Evolutionary conservation across 2,329 filamentous ascomycete genomes (phyloP).

Genomic region (Mollisiaceae sp.): DNA sequence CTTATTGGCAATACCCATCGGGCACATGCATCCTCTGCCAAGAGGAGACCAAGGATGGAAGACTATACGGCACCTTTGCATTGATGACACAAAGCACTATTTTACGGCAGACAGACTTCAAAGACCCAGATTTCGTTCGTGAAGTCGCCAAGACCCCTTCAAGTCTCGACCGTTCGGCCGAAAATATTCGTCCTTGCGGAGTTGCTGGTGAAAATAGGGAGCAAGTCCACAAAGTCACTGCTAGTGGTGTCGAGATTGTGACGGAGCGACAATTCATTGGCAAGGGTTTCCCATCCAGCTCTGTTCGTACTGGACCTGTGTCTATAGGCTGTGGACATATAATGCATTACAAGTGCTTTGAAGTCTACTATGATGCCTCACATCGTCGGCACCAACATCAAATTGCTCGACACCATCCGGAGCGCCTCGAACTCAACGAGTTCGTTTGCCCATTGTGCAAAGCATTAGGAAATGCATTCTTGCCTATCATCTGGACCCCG

Average conservation of each 20-base stretch:
- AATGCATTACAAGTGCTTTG: conserved; percentile 97
- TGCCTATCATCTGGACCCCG: conserved; percentile 94
- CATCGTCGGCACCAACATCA: conserved; percentile 85
- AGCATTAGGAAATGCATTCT: conserved; percentile 90
- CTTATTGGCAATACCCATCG: conserved; percentile 86
- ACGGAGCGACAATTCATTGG: conserved; percentile 83
- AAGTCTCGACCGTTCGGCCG: conserved; percentile 84
- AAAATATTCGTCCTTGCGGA: conserved; percentile 84
- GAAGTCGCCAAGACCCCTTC: conserved; percentile 80
- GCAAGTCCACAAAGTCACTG: conserved; percentile 75
- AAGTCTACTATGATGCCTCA: conserved; percentile 86
- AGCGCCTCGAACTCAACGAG: conserved; percentile 77
- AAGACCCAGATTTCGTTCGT: conserved; percentile 80
- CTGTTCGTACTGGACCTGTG: conserved; percentile 75
- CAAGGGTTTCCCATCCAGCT: conserved; percentile 79
- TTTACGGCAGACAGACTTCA: conserved; percentile 82
- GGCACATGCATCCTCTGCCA: conserved; percentile 97
- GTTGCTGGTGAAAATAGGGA: conserved; percentile 86
- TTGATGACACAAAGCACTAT: conserved; percentile 86
- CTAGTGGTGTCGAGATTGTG: conserved; percentile 71
- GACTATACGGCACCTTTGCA: conserved; percentile 91
- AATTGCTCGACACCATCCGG: conserved; percentile 92
- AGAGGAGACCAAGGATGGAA: conserved; percentile 89
- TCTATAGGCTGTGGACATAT: conserved; percentile 95
- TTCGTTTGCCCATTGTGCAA: conserved; percentile 98